A percentile compares a stretch with the other conserved stretches of the same genome.
These are phyloP conservation scores for Talaromyces sp. DNA, from an alignment of 2,329 filamentous ascomycete species.

Conservation along the genomic window DNA sequence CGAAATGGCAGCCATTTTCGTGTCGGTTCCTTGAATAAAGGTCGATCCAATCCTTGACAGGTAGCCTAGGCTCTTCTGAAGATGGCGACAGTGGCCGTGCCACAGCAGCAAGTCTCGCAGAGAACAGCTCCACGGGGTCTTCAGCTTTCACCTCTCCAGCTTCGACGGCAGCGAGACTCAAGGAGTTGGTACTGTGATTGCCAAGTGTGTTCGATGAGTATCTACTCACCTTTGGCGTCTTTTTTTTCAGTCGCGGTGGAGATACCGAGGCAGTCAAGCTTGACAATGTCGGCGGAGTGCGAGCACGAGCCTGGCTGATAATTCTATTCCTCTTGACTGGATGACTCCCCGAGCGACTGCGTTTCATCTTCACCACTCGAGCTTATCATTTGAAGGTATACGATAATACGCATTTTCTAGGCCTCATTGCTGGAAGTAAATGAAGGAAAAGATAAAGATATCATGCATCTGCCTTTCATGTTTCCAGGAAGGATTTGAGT, in stretches of 20 bases:
- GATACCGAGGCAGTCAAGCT: constrained; percentile 28
- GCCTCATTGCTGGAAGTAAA: constrained; percentile 59
- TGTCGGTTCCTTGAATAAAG: constrained; percentile 50
- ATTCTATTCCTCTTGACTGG: not conserved
- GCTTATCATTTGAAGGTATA: constrained; percentile 62
- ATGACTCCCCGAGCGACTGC: constrained; percentile 3
- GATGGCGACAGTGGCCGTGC: constrained; percentile 24
- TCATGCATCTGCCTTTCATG: not conserved
- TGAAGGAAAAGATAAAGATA: not conserved
- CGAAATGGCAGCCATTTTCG: constrained; percentile 55
- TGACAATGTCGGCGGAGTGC: constrained; percentile 8
- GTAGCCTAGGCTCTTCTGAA: constrained; percentile 32
- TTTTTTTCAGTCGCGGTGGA: constrained; percentile 24
- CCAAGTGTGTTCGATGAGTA: not conserved
- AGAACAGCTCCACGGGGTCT: constrained; percentile 51
- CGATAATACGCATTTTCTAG: constrained; percentile 70
- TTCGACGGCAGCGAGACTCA: constrained; percentile 48
- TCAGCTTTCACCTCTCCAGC: constrained; percentile 48
- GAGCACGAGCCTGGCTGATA: not conserved
- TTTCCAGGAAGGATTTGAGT: not conserved
- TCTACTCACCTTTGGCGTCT: not conserved
- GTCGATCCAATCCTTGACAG: constrained; percentile 41
- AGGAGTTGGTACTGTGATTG: not conserved
- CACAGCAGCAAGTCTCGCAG: constrained; percentile 37
- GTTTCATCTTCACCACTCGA: constrained; percentile 48